phyloP scores from a whole-genome alignment of 176 grass and related monocot species.

The Secale cereale region DNA sequence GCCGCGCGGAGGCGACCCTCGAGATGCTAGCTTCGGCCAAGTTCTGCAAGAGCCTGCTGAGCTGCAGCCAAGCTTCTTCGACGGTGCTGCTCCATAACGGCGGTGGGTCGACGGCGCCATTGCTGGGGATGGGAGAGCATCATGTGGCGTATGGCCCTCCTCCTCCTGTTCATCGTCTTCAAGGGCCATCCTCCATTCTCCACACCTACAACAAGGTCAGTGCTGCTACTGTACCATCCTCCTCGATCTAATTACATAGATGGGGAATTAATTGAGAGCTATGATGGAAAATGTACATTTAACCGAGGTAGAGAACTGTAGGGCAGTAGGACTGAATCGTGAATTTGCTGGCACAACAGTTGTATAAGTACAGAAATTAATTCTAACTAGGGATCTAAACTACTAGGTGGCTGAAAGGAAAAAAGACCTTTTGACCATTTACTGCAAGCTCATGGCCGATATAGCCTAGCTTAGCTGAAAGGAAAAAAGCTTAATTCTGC shows the following conservation, averaged over 20 bases:
- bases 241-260: neutral
- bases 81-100: conserved; percentile 24
- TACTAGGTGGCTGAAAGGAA: neutral
- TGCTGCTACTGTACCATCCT: neutral
- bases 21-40: conserved; percentile 55
- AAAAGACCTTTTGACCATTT: neutral
- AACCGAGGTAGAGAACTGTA: conserved; percentile 15
- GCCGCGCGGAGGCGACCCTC: conserved; percentile 36
- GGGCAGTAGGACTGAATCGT: neutral
- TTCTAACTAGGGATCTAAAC: neutral
- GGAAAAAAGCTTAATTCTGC: conserved; percentile 4
- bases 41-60: conserved; percentile 41
- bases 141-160: conserved; percentile 50
- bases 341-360: neutral
- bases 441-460: neutral
- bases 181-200: conserved; percentile 45
- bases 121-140: conserved; percentile 35
- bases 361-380: neutral
- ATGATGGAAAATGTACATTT: neutral
- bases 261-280: neutral
- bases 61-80: conserved; percentile 25
- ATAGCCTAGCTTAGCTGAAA: neutral
- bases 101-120: conserved; percentile 19
- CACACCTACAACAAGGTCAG: conserved; percentile 56
- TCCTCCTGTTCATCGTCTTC: conserved; percentile 33